Evolutionary conservation across 768 basidiomycete species (phyloP).

Genomic region (Agaricus blazei): DNA sequence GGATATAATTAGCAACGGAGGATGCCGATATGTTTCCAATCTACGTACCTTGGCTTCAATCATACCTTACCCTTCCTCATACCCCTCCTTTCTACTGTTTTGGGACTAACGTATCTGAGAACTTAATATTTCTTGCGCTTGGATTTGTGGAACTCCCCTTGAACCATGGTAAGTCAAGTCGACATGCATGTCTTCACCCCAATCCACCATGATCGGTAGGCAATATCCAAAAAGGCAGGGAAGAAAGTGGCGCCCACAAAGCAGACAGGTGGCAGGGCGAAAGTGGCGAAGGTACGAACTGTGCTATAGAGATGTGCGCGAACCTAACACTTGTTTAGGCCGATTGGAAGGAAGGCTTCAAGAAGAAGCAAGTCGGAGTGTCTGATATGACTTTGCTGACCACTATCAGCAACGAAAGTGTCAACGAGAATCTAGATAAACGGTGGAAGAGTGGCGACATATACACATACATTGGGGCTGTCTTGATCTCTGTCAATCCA

Average conservation of each 20-base stretch:
- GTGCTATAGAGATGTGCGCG: background rate
- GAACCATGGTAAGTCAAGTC: slow-evolving; percentile 15
- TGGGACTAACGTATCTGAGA: background rate
- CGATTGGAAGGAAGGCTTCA: slow-evolving; percentile 99
- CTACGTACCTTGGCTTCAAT: background rate
- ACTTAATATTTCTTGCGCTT: background rate
- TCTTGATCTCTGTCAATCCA: slow-evolving; percentile 98
- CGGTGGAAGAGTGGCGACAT: slow-evolving; percentile 94
- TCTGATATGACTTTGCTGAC: slow-evolving; percentile 97
- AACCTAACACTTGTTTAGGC: slow-evolving; percentile 46
- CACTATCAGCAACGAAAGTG: slow-evolving; percentile 94
- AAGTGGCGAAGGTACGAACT: slow-evolving; percentile 68
- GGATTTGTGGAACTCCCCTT: background rate
- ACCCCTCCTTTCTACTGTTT: background rate
- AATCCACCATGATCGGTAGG: slow-evolving; percentile 36
- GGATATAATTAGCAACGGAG: background rate
- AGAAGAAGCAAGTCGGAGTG: slow-evolving; percentile 98
- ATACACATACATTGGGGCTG: slow-evolving; percentile 98
- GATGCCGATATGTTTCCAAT: slow-evolving; percentile 1
- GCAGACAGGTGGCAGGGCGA: slow-evolving; percentile 51
- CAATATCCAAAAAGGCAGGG: slow-evolving; percentile 85
- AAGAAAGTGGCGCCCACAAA: slow-evolving; percentile 73
- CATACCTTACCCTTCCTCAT: background rate
- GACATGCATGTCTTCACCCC: background rate
- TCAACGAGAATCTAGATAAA: slow-evolving; percentile 98